Conservation (phyloP, 148 eudicot species). For the Fallopia convolvulus region DNA sequence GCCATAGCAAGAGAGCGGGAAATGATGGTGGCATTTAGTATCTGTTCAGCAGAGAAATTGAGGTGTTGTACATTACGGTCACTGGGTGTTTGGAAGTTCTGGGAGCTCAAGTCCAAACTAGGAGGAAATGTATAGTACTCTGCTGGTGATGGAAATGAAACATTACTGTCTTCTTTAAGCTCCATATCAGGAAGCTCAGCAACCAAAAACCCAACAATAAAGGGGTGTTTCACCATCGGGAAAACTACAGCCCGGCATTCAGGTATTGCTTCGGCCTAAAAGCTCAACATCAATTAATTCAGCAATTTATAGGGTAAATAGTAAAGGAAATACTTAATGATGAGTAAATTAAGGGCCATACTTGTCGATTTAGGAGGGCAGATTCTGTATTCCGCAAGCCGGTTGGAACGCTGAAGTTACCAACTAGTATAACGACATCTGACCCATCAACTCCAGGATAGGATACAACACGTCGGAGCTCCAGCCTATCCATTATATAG, state of each 20-base stretch:
- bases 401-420: conserved; percentile 69
- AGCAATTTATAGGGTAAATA: conserved; percentile 13
- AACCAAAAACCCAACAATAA: conserved; percentile 95
- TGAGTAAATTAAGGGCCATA: conserved; percentile 17
- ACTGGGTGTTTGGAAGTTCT: conserved; percentile 30
- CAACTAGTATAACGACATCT: conserved; percentile 63
- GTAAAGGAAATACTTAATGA: neutral
- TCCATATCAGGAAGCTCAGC: conserved; percentile 73
- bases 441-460: conserved; percentile 53
- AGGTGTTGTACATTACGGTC: conserved; percentile 28
- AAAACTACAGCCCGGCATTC: conserved; percentile 81
- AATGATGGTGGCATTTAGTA: conserved; percentile 66
- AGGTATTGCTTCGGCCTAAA: conserved; percentile 71
- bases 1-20: conserved; percentile 83
- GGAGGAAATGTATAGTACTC: conserved; percentile 48
- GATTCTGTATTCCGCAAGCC: conserved; percentile 91
- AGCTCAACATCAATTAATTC: conserved; percentile 25
- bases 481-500: conserved; percentile 89
- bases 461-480: conserved; percentile 64
- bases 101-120: conserved; percentile 32
- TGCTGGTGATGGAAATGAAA: conserved; percentile 29
- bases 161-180: conserved; percentile 32
- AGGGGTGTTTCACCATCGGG: conserved; percentile 93
- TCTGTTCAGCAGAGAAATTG: conserved; percentile 69
- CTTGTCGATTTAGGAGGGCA: conserved; percentile 66